phyloP scores from a whole-genome alignment of 139 green algal genomes.

The Eudorina sp. region DNA sequence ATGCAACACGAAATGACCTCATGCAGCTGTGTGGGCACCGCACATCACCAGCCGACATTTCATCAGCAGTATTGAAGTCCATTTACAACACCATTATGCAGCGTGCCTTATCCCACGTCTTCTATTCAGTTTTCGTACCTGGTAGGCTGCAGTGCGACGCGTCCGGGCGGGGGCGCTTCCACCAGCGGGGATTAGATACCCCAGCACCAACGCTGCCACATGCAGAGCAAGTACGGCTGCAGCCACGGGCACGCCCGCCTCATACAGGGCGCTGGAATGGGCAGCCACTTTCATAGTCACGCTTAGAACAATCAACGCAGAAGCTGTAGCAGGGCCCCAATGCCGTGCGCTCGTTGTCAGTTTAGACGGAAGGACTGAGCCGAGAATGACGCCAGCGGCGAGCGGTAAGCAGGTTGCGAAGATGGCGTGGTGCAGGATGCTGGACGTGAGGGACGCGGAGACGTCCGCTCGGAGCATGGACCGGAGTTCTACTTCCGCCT shows the following conservation, averaged over 20 bases:
- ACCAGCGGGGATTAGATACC: conserved; percentile 13
- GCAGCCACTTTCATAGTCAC: neutral
- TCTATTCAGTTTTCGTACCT: neutral
- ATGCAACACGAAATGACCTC: neutral
- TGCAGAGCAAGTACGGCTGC: neutral
- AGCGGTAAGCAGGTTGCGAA: neutral
- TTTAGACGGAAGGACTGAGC: neutral
- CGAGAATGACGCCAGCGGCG: neutral
- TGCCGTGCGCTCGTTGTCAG: neutral
- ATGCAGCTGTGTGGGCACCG: neutral
- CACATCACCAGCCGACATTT: neutral
- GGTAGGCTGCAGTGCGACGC: conserved; percentile 15
- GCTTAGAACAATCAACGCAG: neutral
- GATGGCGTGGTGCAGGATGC: neutral
- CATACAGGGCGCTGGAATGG: neutral
- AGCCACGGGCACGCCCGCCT: neutral
- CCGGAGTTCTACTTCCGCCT: neutral
- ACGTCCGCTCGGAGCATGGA: neutral
- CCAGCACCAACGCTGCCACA: neutral
- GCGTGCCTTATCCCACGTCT: neutral
- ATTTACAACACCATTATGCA: neutral
- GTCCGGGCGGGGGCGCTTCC: neutral
- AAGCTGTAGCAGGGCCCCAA: neutral
- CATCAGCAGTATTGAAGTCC: no score
- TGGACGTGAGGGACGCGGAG: neutral